These are phyloP conservation scores for Infundibulicybe gibba DNA, from an alignment of 768 basidiomycete species.

Conservation along the genomic window DNA sequence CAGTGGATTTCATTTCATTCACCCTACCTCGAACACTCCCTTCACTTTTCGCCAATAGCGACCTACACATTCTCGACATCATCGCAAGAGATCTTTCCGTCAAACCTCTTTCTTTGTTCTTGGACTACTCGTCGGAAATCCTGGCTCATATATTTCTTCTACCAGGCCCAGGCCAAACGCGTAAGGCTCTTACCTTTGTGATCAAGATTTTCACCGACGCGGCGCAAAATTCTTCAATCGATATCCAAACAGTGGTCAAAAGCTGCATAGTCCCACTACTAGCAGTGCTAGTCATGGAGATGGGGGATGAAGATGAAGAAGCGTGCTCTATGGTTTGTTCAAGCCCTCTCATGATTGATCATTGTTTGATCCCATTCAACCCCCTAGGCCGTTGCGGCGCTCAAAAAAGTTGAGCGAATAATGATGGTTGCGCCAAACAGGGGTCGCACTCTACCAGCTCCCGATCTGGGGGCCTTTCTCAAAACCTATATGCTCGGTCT, in stretches of 20 bases:
- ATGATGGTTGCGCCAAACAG: slow-evolving; percentile 25
- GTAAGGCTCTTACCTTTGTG: slow-evolving; percentile 60
- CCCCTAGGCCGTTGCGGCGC: slow-evolving; percentile 29
- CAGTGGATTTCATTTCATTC: slow-evolving; percentile 57
- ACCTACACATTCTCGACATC: slow-evolving; percentile 53
- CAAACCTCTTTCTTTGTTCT: slow-evolving; percentile 44
- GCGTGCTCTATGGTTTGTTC: slow-evolving; percentile 7
- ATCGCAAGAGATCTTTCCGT: slow-evolving; percentile 52
- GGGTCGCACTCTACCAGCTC: slow-evolving; percentile 20
- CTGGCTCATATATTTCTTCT: slow-evolving; percentile 68
- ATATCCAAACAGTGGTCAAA: slow-evolving; percentile 52
- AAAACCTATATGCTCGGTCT: slow-evolving; percentile 80
- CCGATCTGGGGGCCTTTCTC: slow-evolving; percentile 56
- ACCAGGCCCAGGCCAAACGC: slow-evolving; percentile 48
- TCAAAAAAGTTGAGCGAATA: slow-evolving; percentile 42
- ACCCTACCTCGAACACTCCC: slow-evolving; percentile 69
- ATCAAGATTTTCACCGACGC: slow-evolving; percentile 51
- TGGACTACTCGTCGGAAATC: slow-evolving; percentile 55
- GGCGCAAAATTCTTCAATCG: slow-evolving; percentile 31
- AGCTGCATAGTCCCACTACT: slow-evolving; percentile 69
- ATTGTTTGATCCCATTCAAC: too few relatives aligned
- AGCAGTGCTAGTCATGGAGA: slow-evolving; percentile 67
- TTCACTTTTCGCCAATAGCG: slow-evolving; percentile 58
- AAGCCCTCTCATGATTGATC: too few relatives aligned
- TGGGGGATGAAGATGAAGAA: slow-evolving; percentile 65